Evolutionary conservation across 2,329 filamentous ascomycete species (phyloP), one percentile per base, ranked within the genome.

Genomic region (Arthrobotrys conoides): DNA sequence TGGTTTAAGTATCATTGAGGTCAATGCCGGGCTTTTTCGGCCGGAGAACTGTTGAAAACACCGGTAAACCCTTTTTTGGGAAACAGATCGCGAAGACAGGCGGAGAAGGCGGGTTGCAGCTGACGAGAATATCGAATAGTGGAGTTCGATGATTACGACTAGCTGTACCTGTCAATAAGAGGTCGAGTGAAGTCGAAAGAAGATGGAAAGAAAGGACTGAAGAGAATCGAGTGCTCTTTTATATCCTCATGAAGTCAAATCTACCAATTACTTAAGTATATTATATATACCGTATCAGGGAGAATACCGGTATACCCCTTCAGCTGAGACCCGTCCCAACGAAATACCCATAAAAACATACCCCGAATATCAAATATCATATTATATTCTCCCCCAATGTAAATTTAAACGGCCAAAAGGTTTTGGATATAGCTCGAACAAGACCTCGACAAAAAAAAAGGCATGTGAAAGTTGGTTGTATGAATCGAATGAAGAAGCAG

Each of bases 11-110:
- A 30, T 3, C 44, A 63, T 44, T 38, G 27, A 30, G 27, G 27
- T 30, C 27, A 57, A 53, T 36, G 36, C 59, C 38, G 59, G 18
- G 3, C 36, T 44, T 61, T 65, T 65, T 65, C 61, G 61, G 61
- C 61, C 53, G 53, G 36, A 59, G 36, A 44, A 30, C 36, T 59
- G 10, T 16, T 5, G 20, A 59, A 38, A 59, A 30, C 51, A 20
- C 51, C 51, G 27, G 14, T 3, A 16, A 5, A 57, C 48, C 48
- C 22, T 51, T 51, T 14, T 49, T 49, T 49, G 46, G 18, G 46
- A 16, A 22, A 3, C 6, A n/a, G 27, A 20, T 38, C 53, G 53
- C 53, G 53, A 59, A 22, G 8, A 22, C 24, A 59, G 53, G 53
- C 53, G 53, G 53, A 59, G 53, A 59, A 36, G 53, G 53, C 53